phyloP scores from a whole-genome alignment of 176 grass and related monocot species.

The Urochloa ruziziensis region DNA sequence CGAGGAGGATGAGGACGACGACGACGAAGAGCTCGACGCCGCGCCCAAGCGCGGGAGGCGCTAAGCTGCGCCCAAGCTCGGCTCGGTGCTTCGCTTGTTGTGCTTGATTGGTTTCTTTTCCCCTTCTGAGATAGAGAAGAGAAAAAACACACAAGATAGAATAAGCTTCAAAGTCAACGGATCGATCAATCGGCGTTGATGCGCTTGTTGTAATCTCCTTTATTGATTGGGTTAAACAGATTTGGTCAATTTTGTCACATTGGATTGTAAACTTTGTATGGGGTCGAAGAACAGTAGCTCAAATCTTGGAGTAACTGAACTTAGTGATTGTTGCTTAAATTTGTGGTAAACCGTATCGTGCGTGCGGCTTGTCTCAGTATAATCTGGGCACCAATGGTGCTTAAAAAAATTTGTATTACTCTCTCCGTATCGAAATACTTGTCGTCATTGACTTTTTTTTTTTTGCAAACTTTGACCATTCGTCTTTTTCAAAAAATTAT shows the following conservation, averaged over 20 bases:
- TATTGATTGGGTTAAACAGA: background rate
- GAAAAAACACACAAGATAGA: background rate
- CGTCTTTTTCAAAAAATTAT: too few relatives aligned
- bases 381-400: too few relatives aligned
- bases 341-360: background rate
- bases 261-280: too few relatives aligned
- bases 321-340: background rate
- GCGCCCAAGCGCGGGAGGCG: conserved; percentile 21
- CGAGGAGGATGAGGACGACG: background rate
- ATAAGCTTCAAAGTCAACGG: background rate
- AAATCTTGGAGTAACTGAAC: background rate
- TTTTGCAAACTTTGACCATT: too few relatives aligned
- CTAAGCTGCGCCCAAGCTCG: background rate
- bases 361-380: too few relatives aligned
- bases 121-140: background rate
- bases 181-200: background rate
- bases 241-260: background rate
- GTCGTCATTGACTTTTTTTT: too few relatives aligned
- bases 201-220: background rate
- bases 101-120: background rate
- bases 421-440: too few relatives aligned
- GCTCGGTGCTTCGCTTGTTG: background rate
- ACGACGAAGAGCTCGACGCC: background rate
- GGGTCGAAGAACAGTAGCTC: background rate
- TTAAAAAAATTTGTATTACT: too few relatives aligned